These are phyloP conservation scores for Geotrichum candidum DNA, from an alignment of 1,139 yeast species.

Conservation along the genomic window DNA sequence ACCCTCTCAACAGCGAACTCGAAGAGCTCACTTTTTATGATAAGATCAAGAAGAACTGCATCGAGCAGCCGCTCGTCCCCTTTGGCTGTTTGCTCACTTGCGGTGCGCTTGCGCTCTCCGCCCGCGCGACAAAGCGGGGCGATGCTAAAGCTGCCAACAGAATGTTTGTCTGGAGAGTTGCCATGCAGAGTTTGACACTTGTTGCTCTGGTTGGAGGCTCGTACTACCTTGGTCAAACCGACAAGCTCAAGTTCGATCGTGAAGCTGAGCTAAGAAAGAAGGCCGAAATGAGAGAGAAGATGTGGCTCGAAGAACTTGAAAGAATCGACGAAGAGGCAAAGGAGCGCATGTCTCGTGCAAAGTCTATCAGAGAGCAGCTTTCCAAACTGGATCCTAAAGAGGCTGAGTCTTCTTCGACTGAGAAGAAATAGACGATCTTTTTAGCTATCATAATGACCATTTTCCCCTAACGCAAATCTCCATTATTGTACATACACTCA, in stretches of 20 bases:
- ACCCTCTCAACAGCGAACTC: conserved; percentile 10
- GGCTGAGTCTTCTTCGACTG: background rate
- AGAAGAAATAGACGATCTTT: background rate
- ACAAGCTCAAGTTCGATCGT: conserved; percentile 55
- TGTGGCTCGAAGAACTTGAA: conserved; percentile 91
- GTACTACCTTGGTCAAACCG: conserved; percentile 49
- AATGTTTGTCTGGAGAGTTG: conserved; percentile 88
- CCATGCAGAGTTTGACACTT: conserved; percentile 73
- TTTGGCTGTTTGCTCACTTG: conserved; percentile 72
- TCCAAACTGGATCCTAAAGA: conserved; percentile 7
- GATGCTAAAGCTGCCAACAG: conserved; percentile 70
- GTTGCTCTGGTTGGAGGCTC: conserved; percentile 77
- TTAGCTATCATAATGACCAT: background rate
- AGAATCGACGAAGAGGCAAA: conserved; percentile 73
- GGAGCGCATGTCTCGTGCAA: conserved; percentile 33
- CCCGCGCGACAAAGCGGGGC: conserved; percentile 66
- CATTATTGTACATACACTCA: background rate
- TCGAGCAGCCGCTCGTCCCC: conserved; percentile 49
- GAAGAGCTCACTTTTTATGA: conserved; percentile 20
- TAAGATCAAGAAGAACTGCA: conserved; percentile 32
- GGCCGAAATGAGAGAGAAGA: conserved; percentile 74
- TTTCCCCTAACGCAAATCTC: background rate
- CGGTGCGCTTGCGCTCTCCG: conserved; percentile 75
- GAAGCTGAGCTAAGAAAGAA: conserved; percentile 58
- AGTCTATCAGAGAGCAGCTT: conserved; percentile 8